Evolutionary conservation across 164 flowering plant genomes (phyloP), one percentile per base, ranked within the genome.

Genomic region (Stephania yunnanensis): DNA sequence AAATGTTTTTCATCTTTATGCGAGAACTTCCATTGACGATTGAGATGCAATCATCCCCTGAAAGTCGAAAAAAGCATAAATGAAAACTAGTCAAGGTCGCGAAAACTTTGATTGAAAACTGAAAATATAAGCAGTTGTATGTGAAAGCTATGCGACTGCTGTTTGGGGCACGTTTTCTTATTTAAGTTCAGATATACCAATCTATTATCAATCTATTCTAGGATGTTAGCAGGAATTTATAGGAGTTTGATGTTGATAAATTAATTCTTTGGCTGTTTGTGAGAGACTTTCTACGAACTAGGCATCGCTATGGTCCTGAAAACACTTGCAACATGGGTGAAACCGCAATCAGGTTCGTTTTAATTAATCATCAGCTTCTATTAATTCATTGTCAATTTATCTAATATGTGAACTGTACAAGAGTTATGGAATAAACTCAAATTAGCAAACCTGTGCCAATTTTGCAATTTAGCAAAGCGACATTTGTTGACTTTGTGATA

Each of bases 1-100:
- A 63, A 44, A 76, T 71, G 31, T 76, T 76, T 48, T 76, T 76
- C 78, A 76, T 76, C 84, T 86, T 92, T 75, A 95, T 89, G 78
- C 70, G 83, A 68, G 97, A 87, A 83, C 92, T 89, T 29, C 83
- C 96, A 79, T 86, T 92, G 44, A 93, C 97, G 25, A 95, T 93
- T 42, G 99, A 95, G 58, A 95, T 79, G 81, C 99, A 95, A 77
- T 91, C 96, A 79, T 91, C 96, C 25, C 95, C 95, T 91, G 83
- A 52, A 74, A 48, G 77, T 69, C 45, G 70, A 8, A 68, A 4
- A 11, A 52, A 68, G 20, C 53, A 72, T 69, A n/a, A 31, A 31
- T 10, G 65, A 31, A 0, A 70, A 55, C 55, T 45, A 72, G 30
- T 44, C 7, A 50, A 45, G 19, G 12, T 29, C n/a, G 42, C 42